phyloP scores from a whole-genome alignment of 108 stramenopile species.

The Skeletonema marinoi region DNA sequence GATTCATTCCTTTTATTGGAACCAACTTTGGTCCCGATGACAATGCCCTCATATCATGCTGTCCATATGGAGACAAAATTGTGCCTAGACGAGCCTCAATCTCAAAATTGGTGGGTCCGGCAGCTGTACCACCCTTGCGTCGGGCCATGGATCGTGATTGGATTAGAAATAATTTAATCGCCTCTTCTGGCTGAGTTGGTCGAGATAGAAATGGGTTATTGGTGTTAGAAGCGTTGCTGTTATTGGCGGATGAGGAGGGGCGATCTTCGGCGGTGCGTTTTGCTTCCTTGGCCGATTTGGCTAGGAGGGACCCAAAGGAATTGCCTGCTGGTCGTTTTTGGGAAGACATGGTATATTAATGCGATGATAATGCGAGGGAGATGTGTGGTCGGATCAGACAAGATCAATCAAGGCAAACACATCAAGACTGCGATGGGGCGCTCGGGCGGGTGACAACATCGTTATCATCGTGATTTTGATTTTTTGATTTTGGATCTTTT shows the following conservation, averaged over 20 bases:
- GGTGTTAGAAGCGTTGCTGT: not conserved
- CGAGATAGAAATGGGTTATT: slow-evolving; percentile 59
- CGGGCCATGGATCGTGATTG: slow-evolving; percentile 68
- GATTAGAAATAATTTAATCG: slow-evolving; percentile 65
- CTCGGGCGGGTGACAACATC: too few species aligned
- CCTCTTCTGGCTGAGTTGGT: slow-evolving; percentile 71
- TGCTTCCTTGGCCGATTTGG: slow-evolving; percentile 29
- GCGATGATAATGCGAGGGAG: too few species aligned
- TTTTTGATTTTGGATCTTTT: too few species aligned
- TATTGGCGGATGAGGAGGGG: not conserved
- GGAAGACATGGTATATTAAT: not conserved
- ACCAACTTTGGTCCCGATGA: slow-evolving; percentile 69
- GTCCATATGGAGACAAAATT: slow-evolving; percentile 58
- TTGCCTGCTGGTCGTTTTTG: slow-evolving; percentile 21
- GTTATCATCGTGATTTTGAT: too few species aligned
- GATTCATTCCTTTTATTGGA: slow-evolving; percentile 29
- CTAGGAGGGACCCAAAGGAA: slow-evolving; percentile 13
- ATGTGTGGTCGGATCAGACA: too few species aligned
- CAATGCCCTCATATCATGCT: slow-evolving; percentile 59
- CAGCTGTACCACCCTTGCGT: not conserved
- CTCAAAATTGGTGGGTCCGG: slow-evolving; percentile 41
- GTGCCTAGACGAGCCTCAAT: slow-evolving; percentile 83
- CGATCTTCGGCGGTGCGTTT: slow-evolving; percentile 29
- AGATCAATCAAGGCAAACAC: too few species aligned
- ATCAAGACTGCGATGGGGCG: too few species aligned